These are phyloP conservation scores for Aciculoconidium aculeatum DNA, from an alignment of 805 yeast genomes.

Conservation along the genomic window DNA sequence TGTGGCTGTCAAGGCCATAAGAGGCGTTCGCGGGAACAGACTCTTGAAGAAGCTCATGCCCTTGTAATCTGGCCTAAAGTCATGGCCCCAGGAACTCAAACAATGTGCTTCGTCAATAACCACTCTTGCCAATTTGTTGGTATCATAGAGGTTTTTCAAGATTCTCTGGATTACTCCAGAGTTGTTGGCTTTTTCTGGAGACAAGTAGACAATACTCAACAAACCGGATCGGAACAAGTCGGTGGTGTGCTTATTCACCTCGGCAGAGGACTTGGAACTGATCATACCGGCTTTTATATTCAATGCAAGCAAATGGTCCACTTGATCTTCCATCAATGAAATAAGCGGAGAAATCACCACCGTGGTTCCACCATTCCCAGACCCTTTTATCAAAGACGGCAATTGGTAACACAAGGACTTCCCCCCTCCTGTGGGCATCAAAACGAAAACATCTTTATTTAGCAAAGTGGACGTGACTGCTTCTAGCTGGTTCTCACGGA, in stretches of 20 bases:
- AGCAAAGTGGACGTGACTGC: constrained; percentile 73
- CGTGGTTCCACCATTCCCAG: constrained; percentile 76
- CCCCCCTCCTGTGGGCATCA: constrained; percentile 99
- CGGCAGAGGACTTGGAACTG: constrained; percentile 64
- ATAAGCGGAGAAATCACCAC: constrained; percentile 91
- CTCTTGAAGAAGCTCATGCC: constrained; percentile 67
- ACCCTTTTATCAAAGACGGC: constrained; percentile 79
- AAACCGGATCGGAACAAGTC: constrained; percentile 58
- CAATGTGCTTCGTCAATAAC: constrained; percentile 98
- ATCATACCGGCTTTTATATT: constrained; percentile 83
- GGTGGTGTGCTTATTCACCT: constrained; percentile 59
- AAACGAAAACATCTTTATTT: constrained; percentile 85
- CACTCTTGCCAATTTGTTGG: constrained; percentile 64
- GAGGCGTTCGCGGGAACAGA: constrained; percentile 73
- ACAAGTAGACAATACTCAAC: constrained; percentile 73
- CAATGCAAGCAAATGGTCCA: constrained; percentile 63
- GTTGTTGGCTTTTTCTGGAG: constrained; percentile 90
- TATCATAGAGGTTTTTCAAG: constrained; percentile 50
- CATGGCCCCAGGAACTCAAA: constrained; percentile 98
- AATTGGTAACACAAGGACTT: constrained; percentile 93
- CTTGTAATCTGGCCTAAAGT: constrained; percentile 93
- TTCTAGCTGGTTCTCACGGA: constrained; percentile 79
- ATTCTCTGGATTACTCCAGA: constrained; percentile 63
- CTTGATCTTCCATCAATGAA: constrained; percentile 97
- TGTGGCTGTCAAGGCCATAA: constrained; percentile 96